Evolutionary conservation across 495 filamentous ascomycete genomes (phyloP), one percentile per base, ranked within the genome.

Genomic region (Lophiostoma macrostomum): DNA sequence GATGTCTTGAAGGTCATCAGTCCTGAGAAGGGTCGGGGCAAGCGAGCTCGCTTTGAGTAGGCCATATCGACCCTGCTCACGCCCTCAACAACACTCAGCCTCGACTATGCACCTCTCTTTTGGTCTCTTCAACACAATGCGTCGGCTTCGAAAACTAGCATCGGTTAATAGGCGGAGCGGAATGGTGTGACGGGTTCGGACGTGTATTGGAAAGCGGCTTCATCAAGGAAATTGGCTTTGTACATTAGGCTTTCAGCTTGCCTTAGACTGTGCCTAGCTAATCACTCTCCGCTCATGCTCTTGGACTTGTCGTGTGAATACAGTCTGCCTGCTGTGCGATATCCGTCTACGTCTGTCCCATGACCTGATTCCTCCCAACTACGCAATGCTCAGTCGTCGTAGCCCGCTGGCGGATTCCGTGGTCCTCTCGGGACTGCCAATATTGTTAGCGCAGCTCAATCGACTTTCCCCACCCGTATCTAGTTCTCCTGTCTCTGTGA

Each of bases 351-450:
- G 7, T 23, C 7, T 1, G 14, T 11, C 29, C n/a, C n/a, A n/a
- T n/a, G n/a, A n/a, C n/a, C n/a, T n/a, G n/a, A 37, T 20, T 7
- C 38, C 25, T 27, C 8, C 11, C 25, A 23, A 32, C 12, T 30
- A 28, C 18, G 27, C 41, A 10, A 20, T 40, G 32, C 27, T 37
- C 62, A 64, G 63, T 96, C 90, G 66, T 89, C 90, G 69, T 83
- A 96, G 47, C 86, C 90, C 50, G 78, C 71, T 12, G 88, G 77
- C 54, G 82, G 80, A 54, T 80, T 78, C 49, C 90, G 76, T 50
- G 85, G 86, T 1, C 86, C 84, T 44, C 79, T 69, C 10, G 90
- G 90, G 64, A 96, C 90, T 91, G 56, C 60, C 5, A 48, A n/a
- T 25, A 43, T n/a, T 6, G 29, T 57, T 38, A 61, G 43, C 50